Evolutionary conservation across 495 filamentous ascomycete species (phyloP).

Genomic region (Durotheca rogersii): DNA sequence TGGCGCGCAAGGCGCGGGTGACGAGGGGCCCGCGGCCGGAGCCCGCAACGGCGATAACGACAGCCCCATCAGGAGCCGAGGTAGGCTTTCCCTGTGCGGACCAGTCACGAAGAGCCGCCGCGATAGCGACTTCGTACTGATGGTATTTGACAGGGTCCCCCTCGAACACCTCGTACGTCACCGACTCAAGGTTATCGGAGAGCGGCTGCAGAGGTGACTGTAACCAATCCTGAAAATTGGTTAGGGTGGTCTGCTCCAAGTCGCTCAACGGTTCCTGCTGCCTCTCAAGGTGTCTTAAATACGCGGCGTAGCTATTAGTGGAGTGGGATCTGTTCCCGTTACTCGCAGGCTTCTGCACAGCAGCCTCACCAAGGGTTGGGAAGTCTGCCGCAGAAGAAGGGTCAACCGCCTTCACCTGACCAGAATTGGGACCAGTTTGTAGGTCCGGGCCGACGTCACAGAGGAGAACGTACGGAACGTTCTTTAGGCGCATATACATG

Average conservation of each 20-base stretch:
- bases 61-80: slow-evolving; percentile 64
- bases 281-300: slow-evolving; percentile 79
- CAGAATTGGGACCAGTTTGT: slow-evolving; percentile 13
- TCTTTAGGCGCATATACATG: slow-evolving; percentile 79
- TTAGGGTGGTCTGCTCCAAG: slow-evolving; percentile 44
- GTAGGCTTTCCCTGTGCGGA: slow-evolving; percentile 65
- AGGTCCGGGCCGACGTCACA: slow-evolving; percentile 69
- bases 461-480: slow-evolving; percentile 77
- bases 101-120: slow-evolving; percentile 82
- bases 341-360: slow-evolving; percentile 39
- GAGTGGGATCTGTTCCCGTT: slow-evolving; percentile 31
- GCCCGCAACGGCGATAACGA: slow-evolving; percentile 88
- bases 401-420: slow-evolving; percentile 40
- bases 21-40: slow-evolving; percentile 91
- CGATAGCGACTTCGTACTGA: slow-evolving; percentile 86
- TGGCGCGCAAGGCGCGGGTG: slow-evolving; percentile 77
- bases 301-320: slow-evolving; percentile 65
- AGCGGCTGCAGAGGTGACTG: slow-evolving; percentile 93
- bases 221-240: slow-evolving; percentile 79
- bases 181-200: slow-evolving; percentile 92
- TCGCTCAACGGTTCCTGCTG: slow-evolving; percentile 66
- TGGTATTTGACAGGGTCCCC: slow-evolving; percentile 98
- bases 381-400: slow-evolving; percentile 53
- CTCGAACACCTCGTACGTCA: slow-evolving; percentile 98
- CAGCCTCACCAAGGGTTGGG: slow-evolving; percentile 65